Evolutionary conservation across 768 basidiomycete species (phyloP), one percentile per base, ranked within the genome.

Genomic region (Scleroderma citrinum): DNA sequence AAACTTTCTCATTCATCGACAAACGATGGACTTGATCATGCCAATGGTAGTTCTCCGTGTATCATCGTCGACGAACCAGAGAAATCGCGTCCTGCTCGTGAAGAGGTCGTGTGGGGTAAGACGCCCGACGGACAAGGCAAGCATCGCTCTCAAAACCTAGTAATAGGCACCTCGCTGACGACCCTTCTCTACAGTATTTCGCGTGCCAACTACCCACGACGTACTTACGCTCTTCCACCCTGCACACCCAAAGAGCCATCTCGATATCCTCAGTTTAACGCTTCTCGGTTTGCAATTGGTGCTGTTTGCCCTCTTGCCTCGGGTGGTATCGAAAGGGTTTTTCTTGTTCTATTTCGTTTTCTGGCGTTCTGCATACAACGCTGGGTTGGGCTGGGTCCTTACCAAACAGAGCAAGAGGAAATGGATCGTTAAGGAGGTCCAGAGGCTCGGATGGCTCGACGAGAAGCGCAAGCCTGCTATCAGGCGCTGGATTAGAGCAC

Each of bases 401-500:
- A 91, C 91, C 10, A 87, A 89, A 65, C 96, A 99, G 69, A 95
- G 92, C 74, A 94, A 95, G 73, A 84, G 82, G 69, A 86, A 81
- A 59, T 97, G 92, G 88, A 90, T 99, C 57, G 92, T 96, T 39
- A 74, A 81, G 26, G 80, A 85, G 57, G 75, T 97, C 2, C 80
- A 87, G 49, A 71, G 76, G 4, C 69, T 82, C 20, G 95, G 91
- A 3, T 97, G 93, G 94, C 78, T 99, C n/a, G 92, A 98, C 63
- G 73, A 74, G 55, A 60, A 73, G 39, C 75, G 83, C 19, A 68
- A 73, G 21, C 88, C 92, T 0, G 66, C 57, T 7, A 71, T 88
- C 50, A 76, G 87, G 49, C 59, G 73, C 36, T 99, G 96, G 96
- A 90, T 96, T 60, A 77, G 83, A 53, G 76, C 76, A 43, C 92